Base-by-base conservation (phyloP, 345 rosid species). In the Ricinus communis region DNA sequence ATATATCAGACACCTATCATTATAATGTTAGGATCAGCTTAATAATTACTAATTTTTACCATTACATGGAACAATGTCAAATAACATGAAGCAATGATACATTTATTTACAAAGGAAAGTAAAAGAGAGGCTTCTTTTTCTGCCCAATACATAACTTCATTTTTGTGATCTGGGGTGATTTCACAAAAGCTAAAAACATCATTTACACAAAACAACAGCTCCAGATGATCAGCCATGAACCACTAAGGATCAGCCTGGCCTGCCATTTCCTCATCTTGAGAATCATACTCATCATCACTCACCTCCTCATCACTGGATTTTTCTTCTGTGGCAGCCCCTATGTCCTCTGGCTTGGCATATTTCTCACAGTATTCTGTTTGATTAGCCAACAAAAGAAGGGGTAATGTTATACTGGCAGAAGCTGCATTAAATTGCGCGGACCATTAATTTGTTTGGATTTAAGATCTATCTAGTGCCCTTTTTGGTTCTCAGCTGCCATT, bases 261-360 rank as follows among this genome's bases (percentile, higher is more conserved):
- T 13, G 84, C 85, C 60, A 82, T 61, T 49, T 80, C 89, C 11
- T 86, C 88, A 28, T 84, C 96, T 9, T 74, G 65, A 31, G 82
- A 85, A 56, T 75, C 79, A 25, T 76, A 74, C 25, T 84, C 82
- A 1, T 74, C 84, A 47, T 82, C 93, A 47, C 90, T 85, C 76
- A 74, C 4, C 61, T 85, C 88, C 22, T 86, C 91, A 5, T 85
- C 92, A 3, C 85, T 81, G 0, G 76, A 81, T 10, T 74, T 53
- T 14, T 78, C 91, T 62, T 83, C 88, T 15, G 75, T 64, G 18
- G 76, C 76, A 8, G 73, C 83, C 45, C 78, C 85, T 15, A 70
- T 51, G 47, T 82, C 88, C 27, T 82, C 84, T n/a, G 85, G 86
- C 75, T 82, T 84, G 45, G 93, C 96, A 82, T 88, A 88, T 77